A percentile compares a stretch with the other conserved stretches of the same genome.
Evolutionary conservation across 2,329 filamentous ascomycete genomes (phyloP).

Genomic region (Xylariaceae sp.): DNA sequence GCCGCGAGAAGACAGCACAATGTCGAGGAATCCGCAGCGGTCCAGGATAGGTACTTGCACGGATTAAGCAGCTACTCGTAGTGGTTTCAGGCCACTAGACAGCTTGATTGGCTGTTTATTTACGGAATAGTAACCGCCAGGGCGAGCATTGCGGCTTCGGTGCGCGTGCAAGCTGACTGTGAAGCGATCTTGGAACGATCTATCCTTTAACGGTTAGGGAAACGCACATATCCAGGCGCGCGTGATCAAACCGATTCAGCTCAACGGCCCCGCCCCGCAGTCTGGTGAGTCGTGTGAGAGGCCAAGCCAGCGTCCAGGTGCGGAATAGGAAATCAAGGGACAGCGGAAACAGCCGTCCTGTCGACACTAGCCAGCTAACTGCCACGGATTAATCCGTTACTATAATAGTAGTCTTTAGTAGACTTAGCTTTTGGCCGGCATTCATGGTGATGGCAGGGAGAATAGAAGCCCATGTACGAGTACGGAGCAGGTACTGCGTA

Average conservation of each 20-base stretch:
- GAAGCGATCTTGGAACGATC: neutral
- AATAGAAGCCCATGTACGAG: no score
- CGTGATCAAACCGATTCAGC: neutral
- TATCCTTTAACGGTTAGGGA: neutral
- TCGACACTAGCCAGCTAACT: neutral
- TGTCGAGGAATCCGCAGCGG: neutral
- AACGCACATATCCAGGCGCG: neutral
- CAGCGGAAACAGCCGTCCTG: neutral
- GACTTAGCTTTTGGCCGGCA: neutral
- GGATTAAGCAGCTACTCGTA: neutral
- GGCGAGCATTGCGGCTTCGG: neutral
- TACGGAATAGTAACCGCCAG: neutral
- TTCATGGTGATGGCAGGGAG: no score
- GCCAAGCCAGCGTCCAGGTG: neutral
- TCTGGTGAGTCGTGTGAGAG: neutral
- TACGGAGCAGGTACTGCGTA: no score
- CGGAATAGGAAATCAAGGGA: neutral
- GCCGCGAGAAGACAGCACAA: neutral
- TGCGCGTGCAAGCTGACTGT: neutral
- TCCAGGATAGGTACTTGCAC: no score
- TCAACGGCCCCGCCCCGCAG: neutral
- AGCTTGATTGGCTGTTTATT: no score
- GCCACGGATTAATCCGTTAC: neutral
- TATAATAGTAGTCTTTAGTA: no score
- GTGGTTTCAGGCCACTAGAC: no score